These are phyloP conservation scores for Sclerotinia minor DNA, from an alignment of 2,329 filamentous ascomycete genomes.

Conservation along the genomic window DNA sequence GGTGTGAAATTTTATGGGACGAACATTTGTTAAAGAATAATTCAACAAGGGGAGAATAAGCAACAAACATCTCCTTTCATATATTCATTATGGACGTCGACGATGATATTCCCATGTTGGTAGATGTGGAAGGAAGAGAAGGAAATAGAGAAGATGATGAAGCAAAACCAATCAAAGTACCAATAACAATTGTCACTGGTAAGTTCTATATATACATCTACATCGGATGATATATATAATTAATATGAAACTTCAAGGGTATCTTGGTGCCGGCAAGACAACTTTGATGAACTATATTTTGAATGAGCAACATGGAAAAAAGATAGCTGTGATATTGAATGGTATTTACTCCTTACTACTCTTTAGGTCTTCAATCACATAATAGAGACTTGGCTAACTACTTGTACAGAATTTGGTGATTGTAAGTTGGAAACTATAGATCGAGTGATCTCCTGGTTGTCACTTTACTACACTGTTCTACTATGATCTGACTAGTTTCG, in stretches of 20 bases:
- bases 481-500: neutral
- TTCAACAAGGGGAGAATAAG: neutral
- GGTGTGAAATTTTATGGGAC: neutral
- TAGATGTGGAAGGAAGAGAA: constrained; percentile 47
- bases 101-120: constrained; percentile 64
- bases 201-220: constrained; percentile 28
- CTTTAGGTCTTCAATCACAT: neutral
- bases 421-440: constrained; percentile 53
- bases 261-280: constrained; percentile 93
- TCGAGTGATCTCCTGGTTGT: neutral
- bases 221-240: neutral
- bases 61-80: neutral
- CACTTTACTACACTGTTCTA: neutral
- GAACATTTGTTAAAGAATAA: neutral
- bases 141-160: constrained; percentile 49
- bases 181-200: constrained; percentile 84
- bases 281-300: constrained; percentile 95
- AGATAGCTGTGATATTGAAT: constrained; percentile 96
- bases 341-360: constrained; percentile 51
- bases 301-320: constrained; percentile 93
- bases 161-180: constrained; percentile 62
- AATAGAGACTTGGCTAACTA: constrained; percentile 26
- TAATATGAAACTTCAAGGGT: constrained; percentile 53
- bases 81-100: constrained; percentile 58
- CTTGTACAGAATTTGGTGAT: constrained; percentile 69